Evolutionary conservation across 768 basidiomycete species (phyloP), one percentile per base, ranked within the genome.

Genomic region (Suillus plorans): DNA sequence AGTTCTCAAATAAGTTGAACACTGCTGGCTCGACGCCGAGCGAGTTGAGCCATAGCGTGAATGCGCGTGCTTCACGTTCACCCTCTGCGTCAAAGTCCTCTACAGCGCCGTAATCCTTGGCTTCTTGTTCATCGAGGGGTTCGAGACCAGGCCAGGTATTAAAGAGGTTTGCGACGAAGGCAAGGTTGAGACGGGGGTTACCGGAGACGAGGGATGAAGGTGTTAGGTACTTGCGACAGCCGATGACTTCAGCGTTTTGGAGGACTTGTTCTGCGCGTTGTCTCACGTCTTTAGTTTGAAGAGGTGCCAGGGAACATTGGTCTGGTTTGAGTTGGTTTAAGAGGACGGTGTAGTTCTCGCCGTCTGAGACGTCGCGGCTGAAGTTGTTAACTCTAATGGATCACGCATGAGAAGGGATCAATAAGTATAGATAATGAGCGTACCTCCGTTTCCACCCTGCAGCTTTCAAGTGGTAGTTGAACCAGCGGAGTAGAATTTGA

Each of bases 11-110:
- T 66, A 99, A 79, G 80, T 98, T 96, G 84, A 92, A 95, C 18
- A 99, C 96, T 53, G 89, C 90, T 0, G 97, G 97, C 62, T 99
- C 96, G 65, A 99, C 97, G 67, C 93, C 94, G 60, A 99, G 85
- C 14, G 94, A 95, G 82, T 99, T 99, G 66, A 99, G 84, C 97
- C 97, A 99, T 22, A 99, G 86, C 0, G 92, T 99, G 75, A 99
- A 99, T 37, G 96, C 97, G 44, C 97, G 89, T 5, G 97, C 97
- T 77, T 99, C 97, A 56, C 97, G 89, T 76, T 99, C 97, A 66
- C 97, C 97, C 76, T 99, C 97, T 0, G 97, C 97, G 67, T 99
- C 97, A 70, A 99, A 99, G 79, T 99, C 97, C 72, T 98, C 97
- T 42, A 99, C 86, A 0, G 81, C 86, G 28, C 92, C 92, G 65